Percentiles rank a stretch among this genome's conserved stretches.
Evolutionary conservation across 2,329 filamentous ascomycete genomes (phyloP).

Genomic region (Pezicula carpinea): DNA sequence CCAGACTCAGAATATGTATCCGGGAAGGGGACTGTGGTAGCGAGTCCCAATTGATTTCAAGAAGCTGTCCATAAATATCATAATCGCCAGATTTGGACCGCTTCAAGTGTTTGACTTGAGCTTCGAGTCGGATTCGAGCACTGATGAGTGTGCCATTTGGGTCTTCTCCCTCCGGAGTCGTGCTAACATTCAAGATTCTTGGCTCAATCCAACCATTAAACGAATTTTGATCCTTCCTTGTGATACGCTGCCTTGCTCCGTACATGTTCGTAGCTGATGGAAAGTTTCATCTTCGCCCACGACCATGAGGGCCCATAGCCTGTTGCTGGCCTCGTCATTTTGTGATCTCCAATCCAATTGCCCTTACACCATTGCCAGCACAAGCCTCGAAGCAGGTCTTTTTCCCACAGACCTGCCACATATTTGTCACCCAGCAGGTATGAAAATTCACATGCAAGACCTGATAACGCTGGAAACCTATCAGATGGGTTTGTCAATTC

Average conservation of each 20-base stretch:
- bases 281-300: slow-evolving; percentile 4
- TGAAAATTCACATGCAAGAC: slow-evolving; percentile 6
- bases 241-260: no score
- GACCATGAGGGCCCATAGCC: slow-evolving; percentile 8
- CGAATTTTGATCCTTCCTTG: background rate
- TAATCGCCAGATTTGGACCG: slow-evolving; percentile 3
- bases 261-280: slow-evolving; percentile 3
- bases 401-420: slow-evolving; percentile 10
- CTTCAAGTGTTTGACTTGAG: background rate
- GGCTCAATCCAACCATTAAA: background rate
- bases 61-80: background rate
- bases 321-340: background rate
- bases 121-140: slow-evolving; percentile 3
- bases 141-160: slow-evolving; percentile 5
- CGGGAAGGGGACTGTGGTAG: slow-evolving; percentile 1
- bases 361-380: background rate
- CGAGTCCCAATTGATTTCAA: slow-evolving; percentile 4
- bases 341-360: background rate
- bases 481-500: slow-evolving; percentile 5
- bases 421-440: slow-evolving; percentile 7
- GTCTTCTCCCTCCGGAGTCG: slow-evolving; percentile 3
- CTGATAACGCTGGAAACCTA: slow-evolving; percentile 8
- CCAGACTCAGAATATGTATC: slow-evolving; percentile 3
- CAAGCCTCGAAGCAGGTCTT: slow-evolving; percentile 4
- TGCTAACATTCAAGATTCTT: background rate